Base-by-base conservation (phyloP, 176 grass and related monocot species). In the Panicum miliaceum region DNA sequence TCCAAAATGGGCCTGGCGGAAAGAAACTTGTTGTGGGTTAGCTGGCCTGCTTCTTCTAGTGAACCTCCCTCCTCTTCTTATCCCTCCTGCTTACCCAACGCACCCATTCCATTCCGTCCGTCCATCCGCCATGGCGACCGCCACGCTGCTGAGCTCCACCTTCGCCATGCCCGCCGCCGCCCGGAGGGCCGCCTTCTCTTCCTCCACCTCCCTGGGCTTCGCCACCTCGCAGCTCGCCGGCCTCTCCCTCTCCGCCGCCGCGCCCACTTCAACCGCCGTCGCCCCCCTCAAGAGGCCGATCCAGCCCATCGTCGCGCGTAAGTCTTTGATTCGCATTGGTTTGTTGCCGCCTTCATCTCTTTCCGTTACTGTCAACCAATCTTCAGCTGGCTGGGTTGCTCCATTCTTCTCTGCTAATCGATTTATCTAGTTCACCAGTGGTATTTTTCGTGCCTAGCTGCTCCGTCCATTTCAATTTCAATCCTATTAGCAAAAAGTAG, bases 301-400 rank as follows among this genome's bases (percentile, higher is more conserved):
- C 71, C 83, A 57, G 51, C 83, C 83, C 64, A 89, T 89, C 37
- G 71, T 89, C 78, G 88, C 78, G 13, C 88, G 88, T 89, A 85
- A 9, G 78, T 60, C 48, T 11, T 18, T 8, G 16, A 12, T 75
- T 56, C n/a, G 2, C 12, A 35, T 51, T 7, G 11, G 9, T 62
- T n/a, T 18, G 40, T 12, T 54, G 3, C 58, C 5, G 16, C 19
- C 12, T 18, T 43, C 20, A 1, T 71, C 3, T 10, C 13, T 25
- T 50, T 10, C 45, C 13, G 0, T 26, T 46, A 18, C 6, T 15
- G 1, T 7, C 41, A 47, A 27, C 0, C 42, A 18, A 15, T 26
- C 12, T 18, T 71, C 2, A 8, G 22, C 2, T 16, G n/a, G 23
- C 12, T 43, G 14, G 22, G n/a, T 27, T 47, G 3, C 25, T 73